Base-by-base conservation (phyloP, 768 basidiomycete species). In the Russula brevipes region DNA sequence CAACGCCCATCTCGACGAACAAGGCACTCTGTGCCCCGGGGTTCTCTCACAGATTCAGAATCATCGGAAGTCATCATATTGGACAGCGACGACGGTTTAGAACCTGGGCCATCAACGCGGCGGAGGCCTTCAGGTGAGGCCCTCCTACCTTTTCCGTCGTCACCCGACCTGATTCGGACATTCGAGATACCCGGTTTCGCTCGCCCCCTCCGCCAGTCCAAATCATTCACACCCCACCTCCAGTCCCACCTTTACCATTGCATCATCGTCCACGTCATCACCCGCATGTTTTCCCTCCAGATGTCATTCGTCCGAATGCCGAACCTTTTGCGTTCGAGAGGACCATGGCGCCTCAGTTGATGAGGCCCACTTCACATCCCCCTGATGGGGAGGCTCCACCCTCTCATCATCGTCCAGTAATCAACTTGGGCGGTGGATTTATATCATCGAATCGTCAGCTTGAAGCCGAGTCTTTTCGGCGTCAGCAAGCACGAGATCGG, bases 341-440 rank as follows among this genome's bases (percentile, higher is more conserved):
- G 3, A 64, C 72, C 19, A 68, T 78, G 41, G 65, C 65, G 14
- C 66, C 57, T 1, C 60, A 49, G 61, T 58, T 64, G 57, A 67
- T 59, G 44, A 74, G 42, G 51, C 72, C 60, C 17, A 70, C 66
- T 9, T 68, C 68, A 9, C 71, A 73, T n/a, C 71, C 74, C 2
- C 67, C 69, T 1, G 70, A 70, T 1, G 71, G 75, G 5, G 76
- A 79, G 31, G 80, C 81, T 2, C 73, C 77, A 31, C 80, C 81
- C 4, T 85, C 85, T 49, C 84, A 84, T 63, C 79, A 81, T 59
- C 73, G 78, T 3, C 88, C 88, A 19, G 64, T 76, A 7, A 82
- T 89, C 78, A 85, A 84, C 14, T 72, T 89, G 30, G 87, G 87
- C 8, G 87, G 87, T 24, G 87, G 83, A 2, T 67, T 88, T 4